These are phyloP conservation scores for Neocallimastix lanati DNA, from an alignment of 192 early-diverging fungal species.

Conservation along the genomic window DNA sequence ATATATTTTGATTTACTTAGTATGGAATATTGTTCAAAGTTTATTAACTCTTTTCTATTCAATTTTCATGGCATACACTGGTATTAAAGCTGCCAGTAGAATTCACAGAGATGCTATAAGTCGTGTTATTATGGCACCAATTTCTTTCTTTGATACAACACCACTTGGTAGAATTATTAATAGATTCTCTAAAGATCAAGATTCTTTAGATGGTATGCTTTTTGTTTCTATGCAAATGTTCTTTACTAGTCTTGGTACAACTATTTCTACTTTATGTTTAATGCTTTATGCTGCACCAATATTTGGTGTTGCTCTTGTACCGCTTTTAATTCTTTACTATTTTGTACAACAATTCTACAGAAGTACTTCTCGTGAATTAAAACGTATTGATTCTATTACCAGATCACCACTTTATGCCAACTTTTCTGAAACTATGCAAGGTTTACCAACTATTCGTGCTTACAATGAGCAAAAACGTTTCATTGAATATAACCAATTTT, in stretches of 20 bases:
- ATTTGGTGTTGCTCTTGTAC: conserved; percentile 52
- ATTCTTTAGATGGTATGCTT: conserved; percentile 58
- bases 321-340: conserved; percentile 58
- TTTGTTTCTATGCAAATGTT: background rate
- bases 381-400: conserved; percentile 62
- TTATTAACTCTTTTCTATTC: background rate
- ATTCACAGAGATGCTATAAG: background rate
- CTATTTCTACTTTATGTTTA: background rate
- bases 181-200: conserved; percentile 74
- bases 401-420: conserved; percentile 59
- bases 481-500: conserved; percentile 18
- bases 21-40: background rate
- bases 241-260: background rate
- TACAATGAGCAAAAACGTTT: conserved; percentile 39
- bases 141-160: conserved; percentile 20
- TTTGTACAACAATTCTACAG: conserved; percentile 46
- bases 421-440: conserved; percentile 67
- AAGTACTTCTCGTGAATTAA: conserved; percentile 63
- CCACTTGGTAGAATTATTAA: conserved; percentile 73
- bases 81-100: background rate
- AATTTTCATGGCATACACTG: background rate
- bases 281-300: conserved; percentile 31
- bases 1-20: background rate
- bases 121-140: background rate
- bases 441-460: conserved; percentile 46